A percentile compares a stretch with the other conserved stretches of the same genome.
phyloP scores from a whole-genome alignment of 2,329 filamentous ascomycete genomes.

The Gliomastix tumulicola region DNA sequence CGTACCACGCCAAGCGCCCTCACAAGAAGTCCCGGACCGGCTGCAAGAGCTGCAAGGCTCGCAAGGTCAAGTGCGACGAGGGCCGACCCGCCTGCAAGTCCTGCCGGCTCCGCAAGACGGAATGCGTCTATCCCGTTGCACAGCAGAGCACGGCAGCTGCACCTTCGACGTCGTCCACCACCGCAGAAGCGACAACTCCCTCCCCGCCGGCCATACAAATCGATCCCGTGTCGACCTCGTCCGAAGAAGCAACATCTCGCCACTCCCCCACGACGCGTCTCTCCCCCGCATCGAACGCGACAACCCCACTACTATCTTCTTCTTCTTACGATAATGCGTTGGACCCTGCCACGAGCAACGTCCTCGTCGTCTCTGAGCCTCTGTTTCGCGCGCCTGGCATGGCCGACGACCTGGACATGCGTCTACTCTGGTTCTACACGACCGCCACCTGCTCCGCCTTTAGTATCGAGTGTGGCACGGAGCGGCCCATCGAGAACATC shows the following conservation, averaged over 20 bases:
- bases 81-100: conserved; percentile 38
- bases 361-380: conserved; percentile 15
- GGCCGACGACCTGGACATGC: conserved; percentile 37
- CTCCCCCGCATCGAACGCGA: neutral
- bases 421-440: conserved; percentile 49
- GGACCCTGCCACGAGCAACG: conserved; percentile 3
- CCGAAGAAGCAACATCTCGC: neutral
- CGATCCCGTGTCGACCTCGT: neutral
- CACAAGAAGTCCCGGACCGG: conserved; percentile 48
- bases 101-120: conserved; percentile 38
- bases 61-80: conserved; percentile 51
- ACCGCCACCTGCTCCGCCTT: conserved; percentile 38
- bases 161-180: neutral
- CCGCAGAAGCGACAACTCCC: neutral
- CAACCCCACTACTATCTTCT: neutral
- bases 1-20: conserved; percentile 38
- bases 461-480: conserved; percentile 26
- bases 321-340: conserved; percentile 6
- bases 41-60: conserved; percentile 46
- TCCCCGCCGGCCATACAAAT: too few species aligned
- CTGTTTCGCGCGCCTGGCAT: conserved; percentile 21
- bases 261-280: neutral
- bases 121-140: conserved; percentile 36
- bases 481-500: conserved; percentile 28
- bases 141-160: conserved; percentile 1